These are phyloP conservation scores for Apiotrichum montevideense DNA, from an alignment of 1,284 basidiomycete genomes.

Conservation along the genomic window DNA sequence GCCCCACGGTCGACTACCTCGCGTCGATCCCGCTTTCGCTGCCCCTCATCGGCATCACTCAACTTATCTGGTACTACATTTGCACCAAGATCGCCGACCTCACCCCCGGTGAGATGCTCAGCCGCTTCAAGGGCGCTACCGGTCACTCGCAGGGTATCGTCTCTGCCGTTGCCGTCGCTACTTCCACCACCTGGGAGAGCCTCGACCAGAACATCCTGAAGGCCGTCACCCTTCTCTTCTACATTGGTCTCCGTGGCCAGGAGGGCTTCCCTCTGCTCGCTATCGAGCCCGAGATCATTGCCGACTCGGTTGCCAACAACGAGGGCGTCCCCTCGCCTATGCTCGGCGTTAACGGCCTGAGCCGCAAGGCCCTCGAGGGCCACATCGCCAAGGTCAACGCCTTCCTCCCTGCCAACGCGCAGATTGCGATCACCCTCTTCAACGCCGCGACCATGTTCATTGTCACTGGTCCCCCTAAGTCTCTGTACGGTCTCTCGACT, in stretches of 20 bases:
- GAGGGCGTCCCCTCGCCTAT: slow-evolving; percentile 92
- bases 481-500: slow-evolving; percentile 89
- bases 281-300: slow-evolving; percentile 78
- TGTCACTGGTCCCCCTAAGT: slow-evolving; percentile 83
- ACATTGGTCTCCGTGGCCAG: slow-evolving; percentile 86
- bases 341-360: slow-evolving; percentile 81
- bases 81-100: slow-evolving; percentile 68
- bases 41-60: slow-evolving; percentile 91
- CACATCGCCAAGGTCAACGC: slow-evolving; percentile 85
- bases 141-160: slow-evolving; percentile 97
- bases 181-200: slow-evolving; percentile 68
- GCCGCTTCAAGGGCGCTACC: slow-evolving; percentile 74
- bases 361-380: slow-evolving; percentile 67
- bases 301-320: slow-evolving; percentile 82
- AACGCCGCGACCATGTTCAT: slow-evolving; percentile 90
- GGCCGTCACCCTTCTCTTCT: slow-evolving; percentile 87
- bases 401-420: slow-evolving; percentile 70
- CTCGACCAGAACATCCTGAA: slow-evolving; percentile 72
- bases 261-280: slow-evolving; percentile 91
- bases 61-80: slow-evolving; percentile 86
- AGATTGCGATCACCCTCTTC: slow-evolving; percentile 79
- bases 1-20: slow-evolving; percentile 79
- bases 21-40: slow-evolving; percentile 93
- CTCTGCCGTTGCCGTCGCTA: slow-evolving; percentile 79
- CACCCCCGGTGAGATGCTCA: slow-evolving; percentile 71